These are phyloP conservation scores for Zopfochytrium polystomum DNA, from an alignment of 371 early-diverging fungal genomes.

Conservation along the genomic window DNA sequence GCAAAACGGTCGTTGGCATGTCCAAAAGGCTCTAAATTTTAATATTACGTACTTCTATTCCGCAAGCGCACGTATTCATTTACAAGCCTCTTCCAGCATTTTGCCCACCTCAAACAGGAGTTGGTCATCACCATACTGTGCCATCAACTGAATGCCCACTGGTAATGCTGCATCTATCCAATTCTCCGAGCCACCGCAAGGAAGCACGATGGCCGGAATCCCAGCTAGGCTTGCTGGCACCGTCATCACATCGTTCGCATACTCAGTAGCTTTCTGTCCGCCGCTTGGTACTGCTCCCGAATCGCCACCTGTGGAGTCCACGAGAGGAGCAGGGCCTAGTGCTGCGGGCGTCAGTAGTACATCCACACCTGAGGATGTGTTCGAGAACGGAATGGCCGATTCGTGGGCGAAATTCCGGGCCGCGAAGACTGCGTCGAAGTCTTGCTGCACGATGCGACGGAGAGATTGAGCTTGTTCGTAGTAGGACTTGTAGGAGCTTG, in stretches of 20 bases:
- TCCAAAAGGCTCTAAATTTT: too few relatives aligned
- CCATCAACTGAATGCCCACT: constrained; percentile 76
- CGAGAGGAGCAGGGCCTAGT: too few relatives aligned
- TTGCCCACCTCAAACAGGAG: constrained; percentile 46
- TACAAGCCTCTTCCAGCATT: constrained; percentile 3
- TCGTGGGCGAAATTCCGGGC: too few relatives aligned
- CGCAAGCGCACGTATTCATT: too few relatives aligned
- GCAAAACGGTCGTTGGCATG: too few relatives aligned
- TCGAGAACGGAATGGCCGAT: too few relatives aligned
- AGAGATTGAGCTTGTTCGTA: constrained; percentile 78
- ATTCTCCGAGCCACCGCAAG: constrained; percentile 27
- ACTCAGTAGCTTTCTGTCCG: constrained; percentile 42
- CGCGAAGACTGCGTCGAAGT: constrained; percentile 72
- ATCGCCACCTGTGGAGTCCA: constrained; percentile 69
- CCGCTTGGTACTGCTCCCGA: constrained; percentile 57
- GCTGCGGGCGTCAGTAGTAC: too few relatives aligned
- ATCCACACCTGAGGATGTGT: too few relatives aligned
- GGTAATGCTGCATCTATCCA: constrained; percentile 48
- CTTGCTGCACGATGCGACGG: constrained; percentile 71
- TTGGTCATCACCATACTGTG: constrained; percentile 78
- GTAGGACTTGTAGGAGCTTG: constrained; percentile 62
- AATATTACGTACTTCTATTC: too few relatives aligned
- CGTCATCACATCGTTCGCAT: constrained; percentile 85
- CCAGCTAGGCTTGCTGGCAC: constrained; percentile 86
- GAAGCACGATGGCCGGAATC: constrained; percentile 68